Percentiles rank a stretch among this genome's conserved stretches.
These are phyloP conservation scores for Ocimum tenuiflorum DNA, from an alignment of 257 asterid genomes.

Conservation along the genomic window DNA sequence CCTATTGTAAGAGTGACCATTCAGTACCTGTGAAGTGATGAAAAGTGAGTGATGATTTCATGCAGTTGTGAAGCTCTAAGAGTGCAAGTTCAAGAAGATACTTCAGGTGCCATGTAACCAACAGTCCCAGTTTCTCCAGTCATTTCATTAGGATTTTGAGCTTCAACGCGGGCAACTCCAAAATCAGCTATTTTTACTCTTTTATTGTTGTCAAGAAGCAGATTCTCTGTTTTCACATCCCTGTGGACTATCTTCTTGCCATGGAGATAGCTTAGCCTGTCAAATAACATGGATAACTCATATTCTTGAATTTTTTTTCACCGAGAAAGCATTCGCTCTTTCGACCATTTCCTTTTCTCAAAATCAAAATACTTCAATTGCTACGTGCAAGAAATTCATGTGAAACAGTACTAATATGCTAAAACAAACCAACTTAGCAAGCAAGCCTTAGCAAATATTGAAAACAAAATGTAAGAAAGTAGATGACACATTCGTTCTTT, in stretches of 20 bases:
- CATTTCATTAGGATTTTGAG: slow-evolving; percentile 86
- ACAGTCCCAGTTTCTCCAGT: slow-evolving; percentile 95
- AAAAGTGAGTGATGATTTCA: neutral
- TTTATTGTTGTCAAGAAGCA: slow-evolving; percentile 70
- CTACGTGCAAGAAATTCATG: too few species aligned
- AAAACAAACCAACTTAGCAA: neutral
- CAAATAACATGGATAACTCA: neutral
- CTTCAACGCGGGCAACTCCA: slow-evolving; percentile 94
- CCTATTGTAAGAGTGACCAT: slow-evolving; percentile 74
- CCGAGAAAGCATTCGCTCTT: too few species aligned
- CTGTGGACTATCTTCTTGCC: slow-evolving; percentile 73
- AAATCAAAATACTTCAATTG: too few species aligned
- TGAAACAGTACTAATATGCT: too few species aligned
- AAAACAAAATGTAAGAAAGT: neutral
- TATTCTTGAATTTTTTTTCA: too few species aligned
- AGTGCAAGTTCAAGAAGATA: slow-evolving; percentile 20
- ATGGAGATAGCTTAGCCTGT: slow-evolving; percentile 74
- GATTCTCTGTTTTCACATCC: slow-evolving; percentile 83
- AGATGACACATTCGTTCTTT: neutral
- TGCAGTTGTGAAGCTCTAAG: neutral
- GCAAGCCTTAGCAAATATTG: too few species aligned
- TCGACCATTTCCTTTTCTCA: too few species aligned
- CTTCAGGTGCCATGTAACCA: slow-evolving; percentile 98
- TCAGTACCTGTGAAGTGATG: slow-evolving; percentile 47
- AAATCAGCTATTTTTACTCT: slow-evolving; percentile 78